phyloP scores from a whole-genome alignment of 2,329 filamentous ascomycete species.

The Colletotrichum sp. region DNA sequence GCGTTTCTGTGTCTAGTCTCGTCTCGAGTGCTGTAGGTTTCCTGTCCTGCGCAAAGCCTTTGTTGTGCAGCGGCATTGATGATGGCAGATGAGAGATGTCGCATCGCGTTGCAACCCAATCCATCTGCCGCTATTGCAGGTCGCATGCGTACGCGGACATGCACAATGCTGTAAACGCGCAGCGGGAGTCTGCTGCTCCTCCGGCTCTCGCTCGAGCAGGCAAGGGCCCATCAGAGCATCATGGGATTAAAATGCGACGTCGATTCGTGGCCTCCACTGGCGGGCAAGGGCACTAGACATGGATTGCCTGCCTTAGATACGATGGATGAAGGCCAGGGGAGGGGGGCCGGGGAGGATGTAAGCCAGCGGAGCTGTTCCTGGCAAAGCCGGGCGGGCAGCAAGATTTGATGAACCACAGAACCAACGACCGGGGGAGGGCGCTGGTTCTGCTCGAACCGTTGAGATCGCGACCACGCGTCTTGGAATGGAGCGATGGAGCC shows the following conservation, averaged over 20 bases:
- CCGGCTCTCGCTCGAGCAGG: background rate
- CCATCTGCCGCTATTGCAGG: background rate
- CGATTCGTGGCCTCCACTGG: slow-evolving; percentile 3
- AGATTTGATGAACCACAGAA: slow-evolving; percentile 8
- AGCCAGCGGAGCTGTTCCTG: background rate
- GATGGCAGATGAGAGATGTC: background rate
- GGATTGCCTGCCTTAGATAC: background rate
- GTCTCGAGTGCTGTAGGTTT: background rate
- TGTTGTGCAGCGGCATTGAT: background rate
- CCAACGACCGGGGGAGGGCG: background rate
- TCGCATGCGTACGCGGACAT: background rate
- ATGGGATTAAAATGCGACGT: slow-evolving; percentile 10
- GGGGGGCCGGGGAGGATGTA: background rate
- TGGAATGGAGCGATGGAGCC: background rate
- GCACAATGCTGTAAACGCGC: background rate
- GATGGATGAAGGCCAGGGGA: background rate
- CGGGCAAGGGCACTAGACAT: background rate
- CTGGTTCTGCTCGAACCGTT: background rate
- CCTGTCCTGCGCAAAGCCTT: background rate
- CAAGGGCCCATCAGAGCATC: background rate
- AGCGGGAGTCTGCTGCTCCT: background rate
- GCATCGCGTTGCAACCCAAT: background rate
- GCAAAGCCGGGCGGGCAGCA: background rate
- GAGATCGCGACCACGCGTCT: background rate
- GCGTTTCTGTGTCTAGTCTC: background rate